A percentile compares a stretch with the other conserved stretches of the same genome.
These are phyloP conservation scores for Nemania bipapillata DNA, from an alignment of 2,329 filamentous ascomycete species.

Conservation along the genomic window DNA sequence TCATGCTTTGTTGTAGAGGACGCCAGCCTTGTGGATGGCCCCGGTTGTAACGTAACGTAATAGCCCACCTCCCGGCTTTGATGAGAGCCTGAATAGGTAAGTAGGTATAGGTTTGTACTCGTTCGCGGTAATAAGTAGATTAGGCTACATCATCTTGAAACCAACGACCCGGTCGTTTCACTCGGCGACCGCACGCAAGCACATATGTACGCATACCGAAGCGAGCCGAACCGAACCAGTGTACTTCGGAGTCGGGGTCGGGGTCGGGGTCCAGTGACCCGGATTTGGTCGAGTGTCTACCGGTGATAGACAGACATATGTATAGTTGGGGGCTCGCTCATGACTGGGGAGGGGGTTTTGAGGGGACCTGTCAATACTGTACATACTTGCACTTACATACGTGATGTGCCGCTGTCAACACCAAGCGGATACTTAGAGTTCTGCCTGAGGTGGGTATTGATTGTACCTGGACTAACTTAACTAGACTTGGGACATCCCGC, in stretches of 20 bases:
- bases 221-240: not conserved
- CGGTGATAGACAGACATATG: not conserved
- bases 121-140: not conserved
- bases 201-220: slow-evolving; percentile 24
- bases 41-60: not conserved
- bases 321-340: too few species aligned
- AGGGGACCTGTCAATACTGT: too few species aligned
- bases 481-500: not conserved
- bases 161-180: slow-evolving; percentile 17
- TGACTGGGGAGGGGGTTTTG: too few species aligned
- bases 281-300: not conserved
- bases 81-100: not conserved
- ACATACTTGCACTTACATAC: too few species aligned
- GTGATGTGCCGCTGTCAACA: not conserved
- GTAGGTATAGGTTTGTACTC: not conserved
- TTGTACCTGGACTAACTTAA: not conserved
- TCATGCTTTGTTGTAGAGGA: not conserved
- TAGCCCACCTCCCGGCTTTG: too few species aligned
- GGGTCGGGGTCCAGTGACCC: not conserved
- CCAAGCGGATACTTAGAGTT: not conserved
- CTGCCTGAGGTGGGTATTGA: not conserved
- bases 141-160: slow-evolving; percentile 6
- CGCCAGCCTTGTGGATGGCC: not conserved
- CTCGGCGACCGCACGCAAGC: slow-evolving; percentile 26
- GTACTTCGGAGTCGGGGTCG: slow-evolving; percentile 9